These are phyloP conservation scores for Amanita exitialis DNA, from an alignment of 768 basidiomycete species.

Conservation along the genomic window DNA sequence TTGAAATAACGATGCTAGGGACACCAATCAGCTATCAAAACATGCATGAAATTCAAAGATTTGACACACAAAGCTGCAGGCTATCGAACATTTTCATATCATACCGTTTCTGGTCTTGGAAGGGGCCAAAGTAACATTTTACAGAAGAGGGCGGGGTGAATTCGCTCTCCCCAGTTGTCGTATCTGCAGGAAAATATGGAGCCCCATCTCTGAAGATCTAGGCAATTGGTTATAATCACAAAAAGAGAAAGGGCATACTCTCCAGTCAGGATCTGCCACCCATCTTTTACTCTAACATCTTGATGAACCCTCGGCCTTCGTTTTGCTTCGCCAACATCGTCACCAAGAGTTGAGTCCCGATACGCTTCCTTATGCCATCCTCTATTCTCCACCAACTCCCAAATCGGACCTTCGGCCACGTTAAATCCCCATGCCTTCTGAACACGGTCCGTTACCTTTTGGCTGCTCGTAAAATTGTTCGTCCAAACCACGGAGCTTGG, in stretches of 20 bases:
- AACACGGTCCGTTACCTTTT: slow-evolving; percentile 41
- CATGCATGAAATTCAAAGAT: not conserved
- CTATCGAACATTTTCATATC: slow-evolving; percentile 47
- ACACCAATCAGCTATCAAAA: not conserved
- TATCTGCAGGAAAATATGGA: slow-evolving; percentile 50
- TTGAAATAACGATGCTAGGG: slow-evolving; percentile 47
- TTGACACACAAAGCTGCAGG: slow-evolving; percentile 43
- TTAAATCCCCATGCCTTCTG: slow-evolving; percentile 68
- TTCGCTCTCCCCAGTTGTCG: slow-evolving; percentile 36
- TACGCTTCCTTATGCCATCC: slow-evolving; percentile 61
- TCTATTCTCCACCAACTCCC: slow-evolving; percentile 72
- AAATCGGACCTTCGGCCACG: slow-evolving; percentile 66
- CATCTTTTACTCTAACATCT: slow-evolving; percentile 29
- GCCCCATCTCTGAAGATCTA: slow-evolving; percentile 36
- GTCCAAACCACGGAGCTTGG: slow-evolving; percentile 33
- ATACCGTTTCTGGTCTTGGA: slow-evolving; percentile 37
- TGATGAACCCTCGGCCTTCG: slow-evolving; percentile 53
- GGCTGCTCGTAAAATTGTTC: slow-evolving; percentile 42
- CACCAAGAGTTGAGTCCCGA: slow-evolving; percentile 20
- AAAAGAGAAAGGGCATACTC: slow-evolving; percentile 29
- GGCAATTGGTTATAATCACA: slow-evolving; percentile 8
- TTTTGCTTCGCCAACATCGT: slow-evolving; percentile 33
- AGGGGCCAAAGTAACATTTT: slow-evolving; percentile 58
- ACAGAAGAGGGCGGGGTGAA: slow-evolving; percentile 44
- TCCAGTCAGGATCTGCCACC: slow-evolving; percentile 33